Evolutionary conservation across 1,284 basidiomycete species (phyloP), one percentile per base, ranked within the genome.

Genomic region (Waitea zeae): DNA sequence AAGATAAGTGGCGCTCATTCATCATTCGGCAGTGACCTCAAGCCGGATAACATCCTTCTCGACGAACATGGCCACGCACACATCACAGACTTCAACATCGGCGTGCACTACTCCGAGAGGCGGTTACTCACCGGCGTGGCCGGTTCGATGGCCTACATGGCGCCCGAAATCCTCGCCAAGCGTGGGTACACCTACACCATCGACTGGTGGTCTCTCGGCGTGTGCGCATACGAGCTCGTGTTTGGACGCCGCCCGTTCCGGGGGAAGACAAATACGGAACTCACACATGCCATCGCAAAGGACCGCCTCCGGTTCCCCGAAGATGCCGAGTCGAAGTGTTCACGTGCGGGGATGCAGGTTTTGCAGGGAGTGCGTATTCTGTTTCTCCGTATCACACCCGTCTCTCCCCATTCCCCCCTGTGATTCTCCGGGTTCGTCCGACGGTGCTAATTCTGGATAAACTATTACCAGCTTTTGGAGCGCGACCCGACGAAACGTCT

Each of bases 111-210:
- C 50, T 76, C 80, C 3, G 87, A 93, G 34, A 67, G 82, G 35
- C 66, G 77, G 20, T 54, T 76, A 36, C 63, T 97, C 29, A 92
- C 83, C 5, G 89, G 89, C n/a, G 84, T 98, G 0, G 93, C 90
- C n/a, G 90, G 90, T 2, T 89, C 84, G 35, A 95, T 98, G 90
- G 93, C 93, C 2, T 98, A 98, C 55, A 98, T 98, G 93, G 90
- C 92, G 22, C 84, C 90, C 1, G 90, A 96, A 59, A 92, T 96
- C 38, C 64, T 96, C 22, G 57, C 67, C 22, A 82, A 81, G 52
- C 70, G 75, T 38, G 80, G 79, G 18, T 96, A 95, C 53, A 86
- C 83, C 1, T 87, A 78, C 45, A 76, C 79, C 17, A 88, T 95
- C 44, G 90, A 96, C 55, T 95, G 87, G 82, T 96, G 90, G 90